Evolutionary conservation across 192 early-diverging fungal species (phyloP).

Genomic region (Allomyces macrogynus): DNA sequence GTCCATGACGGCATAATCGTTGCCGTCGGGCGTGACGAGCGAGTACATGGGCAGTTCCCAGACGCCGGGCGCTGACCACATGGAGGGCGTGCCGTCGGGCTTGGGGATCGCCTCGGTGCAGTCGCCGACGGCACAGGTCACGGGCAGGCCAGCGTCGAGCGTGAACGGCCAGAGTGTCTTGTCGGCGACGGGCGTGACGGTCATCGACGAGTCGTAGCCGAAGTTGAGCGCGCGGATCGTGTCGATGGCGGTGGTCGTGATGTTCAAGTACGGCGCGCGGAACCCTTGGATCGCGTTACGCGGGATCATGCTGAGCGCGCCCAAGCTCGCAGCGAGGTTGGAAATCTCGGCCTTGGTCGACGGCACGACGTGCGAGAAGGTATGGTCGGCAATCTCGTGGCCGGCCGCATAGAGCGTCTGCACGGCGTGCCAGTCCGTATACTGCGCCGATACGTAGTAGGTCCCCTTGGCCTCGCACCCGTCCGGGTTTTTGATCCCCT

Average conservation of each 20-base stretch:
- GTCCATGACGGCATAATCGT: constrained; percentile 5
- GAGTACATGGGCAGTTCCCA: constrained; percentile 15
- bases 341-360: too few relatives aligned
- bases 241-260: constrained; percentile 4
- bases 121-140: constrained; percentile 5
- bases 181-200: not conserved
- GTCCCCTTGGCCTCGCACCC: not conserved
- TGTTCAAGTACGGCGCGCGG: constrained; percentile 15
- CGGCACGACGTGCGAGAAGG: constrained; percentile 1
- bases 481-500: not conserved
- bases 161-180: constrained; percentile 19
- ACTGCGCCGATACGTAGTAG: not conserved
- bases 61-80: constrained; percentile 9
- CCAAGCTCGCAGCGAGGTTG: not conserved
- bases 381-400: constrained; percentile 17
- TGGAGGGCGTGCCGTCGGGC: constrained; percentile 4
- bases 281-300: constrained; percentile 11
- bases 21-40: constrained; percentile 3
- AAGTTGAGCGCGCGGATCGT: constrained; percentile 13
- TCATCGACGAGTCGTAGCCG: constrained; percentile 13
- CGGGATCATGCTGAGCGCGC: constrained; percentile 11
- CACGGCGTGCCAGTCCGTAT: not conserved
- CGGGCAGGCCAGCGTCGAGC: constrained; percentile 11
- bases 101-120: constrained; percentile 4
- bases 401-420: not conserved